phyloP scores from a whole-genome alignment of 768 basidiomycete genomes.

The Paxillus involutus region DNA sequence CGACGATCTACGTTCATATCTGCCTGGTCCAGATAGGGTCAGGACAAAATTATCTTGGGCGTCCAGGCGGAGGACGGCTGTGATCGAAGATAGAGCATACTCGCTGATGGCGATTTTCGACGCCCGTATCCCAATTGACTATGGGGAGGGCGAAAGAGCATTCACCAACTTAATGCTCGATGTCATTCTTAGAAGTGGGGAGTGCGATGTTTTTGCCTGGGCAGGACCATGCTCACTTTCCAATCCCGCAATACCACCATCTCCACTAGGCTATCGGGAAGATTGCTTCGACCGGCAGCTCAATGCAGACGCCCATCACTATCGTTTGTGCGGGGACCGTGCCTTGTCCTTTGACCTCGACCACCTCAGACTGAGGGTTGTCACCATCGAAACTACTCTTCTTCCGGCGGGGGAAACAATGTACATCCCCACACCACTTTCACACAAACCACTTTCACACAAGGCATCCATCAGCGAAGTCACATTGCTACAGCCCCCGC shows the following conservation, averaged over 20 bases:
- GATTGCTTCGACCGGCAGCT: constrained; percentile 2
- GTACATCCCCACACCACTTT: neutral
- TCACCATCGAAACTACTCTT: constrained; percentile 9
- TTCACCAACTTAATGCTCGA: constrained; percentile 21
- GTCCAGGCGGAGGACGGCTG: constrained; percentile 8
- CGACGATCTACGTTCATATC: constrained; percentile 17
- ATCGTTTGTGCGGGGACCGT: constrained; percentile 22
- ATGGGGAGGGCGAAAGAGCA: constrained; percentile 13
- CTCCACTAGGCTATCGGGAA: constrained; percentile 10
- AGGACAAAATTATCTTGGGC: constrained; percentile 20
- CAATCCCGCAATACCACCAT: constrained; percentile 13
- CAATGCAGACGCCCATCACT: constrained; percentile 8
- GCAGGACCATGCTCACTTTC: constrained; percentile 12
- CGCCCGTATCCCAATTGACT: constrained; percentile 8
- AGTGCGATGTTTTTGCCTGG: constrained; percentile 24
- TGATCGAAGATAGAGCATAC: constrained; percentile 18
- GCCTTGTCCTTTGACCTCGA: constrained; percentile 7
- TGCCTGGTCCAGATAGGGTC: constrained; percentile 17
- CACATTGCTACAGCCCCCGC: neutral
- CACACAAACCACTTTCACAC: no score
- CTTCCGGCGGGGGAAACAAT: neutral
- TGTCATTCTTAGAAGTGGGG: constrained; percentile 11
- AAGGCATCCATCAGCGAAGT: constrained; percentile 4
- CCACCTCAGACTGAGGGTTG: constrained; percentile 6
- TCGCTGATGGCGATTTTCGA: constrained; percentile 19